Evolutionary conservation across 2,329 filamentous ascomycete genomes (phyloP), one percentile per base, ranked within the genome.

Genomic region (Delphinella strobiligena): DNA sequence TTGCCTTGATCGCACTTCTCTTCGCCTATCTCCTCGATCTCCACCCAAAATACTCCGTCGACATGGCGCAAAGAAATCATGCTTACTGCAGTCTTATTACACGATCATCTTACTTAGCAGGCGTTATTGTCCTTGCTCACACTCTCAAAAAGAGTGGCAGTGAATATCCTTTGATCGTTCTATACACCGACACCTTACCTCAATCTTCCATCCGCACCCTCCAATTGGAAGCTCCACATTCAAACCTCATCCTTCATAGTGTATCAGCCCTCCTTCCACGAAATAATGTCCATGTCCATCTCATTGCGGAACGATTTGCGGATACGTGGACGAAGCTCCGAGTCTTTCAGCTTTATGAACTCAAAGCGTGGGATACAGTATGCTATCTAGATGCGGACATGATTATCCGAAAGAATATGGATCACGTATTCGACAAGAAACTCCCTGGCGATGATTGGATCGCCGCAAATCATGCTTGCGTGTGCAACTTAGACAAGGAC

Each of bases 291-390:
- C 51, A 59, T 36, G 57, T 60, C 31, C 57, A 62, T 42, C 47
- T 62, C 12, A 68, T 73, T 22, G 67, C 69, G 1, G 62, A 69
- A 42, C 62, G 69, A 16, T 72, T 72, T 52, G 60, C 59, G 41
- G 69, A 73, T 46, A 73, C 69, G 3, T 72, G 68, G 64, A 72
- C 69, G 2, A 72, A 73, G 47, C 58, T 74, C 3, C 63, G 67
- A n/a, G 68, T 71, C 16, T 72, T 73, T 48, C 62, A 69, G 40
- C 43, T 67, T 3, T 44, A 53, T 46, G 53, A 51, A 40, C 27
- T 49, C 43, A 46, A 43, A 38, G 45, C 51, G 36, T 62, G 60
- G 32, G 57, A 65, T 31, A 56, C 55, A 5, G 47, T 70, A 12
- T 69, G 67, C 47, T 71, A 70, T 45, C 58, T 74, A 4, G 70